Percentiles rank a stretch among this genome's conserved stretches.
These are phyloP conservation scores for Leccinum variicolor DNA, from an alignment of 768 basidiomycete genomes.

Conservation along the genomic window DNA sequence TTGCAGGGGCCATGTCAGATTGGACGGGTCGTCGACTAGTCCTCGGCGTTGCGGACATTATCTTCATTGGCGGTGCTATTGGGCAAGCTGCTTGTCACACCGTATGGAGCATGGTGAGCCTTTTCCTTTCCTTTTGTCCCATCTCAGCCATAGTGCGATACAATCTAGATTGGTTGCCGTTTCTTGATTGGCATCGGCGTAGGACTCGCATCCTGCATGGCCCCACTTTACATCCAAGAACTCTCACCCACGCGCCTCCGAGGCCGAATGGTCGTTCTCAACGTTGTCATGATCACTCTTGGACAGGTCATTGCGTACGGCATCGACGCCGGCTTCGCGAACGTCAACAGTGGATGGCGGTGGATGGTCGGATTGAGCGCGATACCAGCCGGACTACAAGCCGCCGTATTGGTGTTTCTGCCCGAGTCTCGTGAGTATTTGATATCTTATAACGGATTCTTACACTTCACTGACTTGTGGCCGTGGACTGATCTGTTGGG, in stretches of 20 bases:
- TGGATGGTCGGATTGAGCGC: slow-evolving; percentile 82
- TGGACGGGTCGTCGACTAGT: slow-evolving; percentile 65
- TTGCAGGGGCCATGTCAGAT: slow-evolving; percentile 50
- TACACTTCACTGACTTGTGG: not conserved
- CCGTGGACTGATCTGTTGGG: not conserved
- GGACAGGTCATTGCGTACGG: slow-evolving; percentile 81
- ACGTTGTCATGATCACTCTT: slow-evolving; percentile 78
- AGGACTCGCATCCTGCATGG: slow-evolving; percentile 72
- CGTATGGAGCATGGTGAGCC: slow-evolving; percentile 64
- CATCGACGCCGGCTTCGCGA: slow-evolving; percentile 64
- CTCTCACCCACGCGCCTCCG: slow-evolving; percentile 70
- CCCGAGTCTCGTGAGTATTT: slow-evolving; percentile 71
- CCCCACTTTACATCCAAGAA: slow-evolving; percentile 83
- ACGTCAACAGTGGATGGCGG: slow-evolving; percentile 64
- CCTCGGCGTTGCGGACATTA: slow-evolving; percentile 61
- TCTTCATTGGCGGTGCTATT: slow-evolving; percentile 74
- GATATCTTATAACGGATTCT: not conserved
- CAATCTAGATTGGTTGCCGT: slow-evolving; percentile 62
- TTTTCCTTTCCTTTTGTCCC: not conserved
- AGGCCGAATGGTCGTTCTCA: slow-evolving; percentile 75
- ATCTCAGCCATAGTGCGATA: not conserved
- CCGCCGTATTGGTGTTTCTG: slow-evolving; percentile 56
- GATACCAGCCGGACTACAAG: slow-evolving; percentile 64
- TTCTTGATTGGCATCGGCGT: slow-evolving; percentile 76
- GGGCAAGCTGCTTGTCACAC: slow-evolving; percentile 67